Evolutionary conservation across 225 moss, liverwort and hornwort species (phyloP), one percentile per base, ranked within the genome.

Genomic region (Polytrichum commune): DNA sequence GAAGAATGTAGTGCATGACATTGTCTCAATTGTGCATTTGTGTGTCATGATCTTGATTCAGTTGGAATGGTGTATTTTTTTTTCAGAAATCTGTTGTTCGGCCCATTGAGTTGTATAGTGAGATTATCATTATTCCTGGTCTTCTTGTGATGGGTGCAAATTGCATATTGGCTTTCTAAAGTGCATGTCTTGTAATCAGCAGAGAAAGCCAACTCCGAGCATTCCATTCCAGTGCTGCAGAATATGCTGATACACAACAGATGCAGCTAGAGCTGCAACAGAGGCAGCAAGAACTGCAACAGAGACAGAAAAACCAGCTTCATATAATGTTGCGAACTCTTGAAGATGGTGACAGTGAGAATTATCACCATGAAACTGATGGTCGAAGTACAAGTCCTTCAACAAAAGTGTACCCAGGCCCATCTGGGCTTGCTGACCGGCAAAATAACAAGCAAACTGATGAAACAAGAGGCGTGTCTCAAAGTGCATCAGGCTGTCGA

Each of bases 141-240:
- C 16, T 46, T 46, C 10, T 46, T 46, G 35, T 46, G 16, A 13
- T 0, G 4, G 10, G 46, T 13, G 16, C 3, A 46, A 46, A 46
- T 46, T 46, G 13, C 46, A 46, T 16, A 16, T 69, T 72, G 63
- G 26, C 35, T 69, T 74, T 19, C 64, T 82, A 77, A 79, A 55
- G 68, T 24, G 69, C 63, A 53, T 76, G 63, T 20, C 83, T 71
- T 78, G 71, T 69, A 73, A 73, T 85, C 81, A 93, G 92, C 92
- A 95, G 98, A 86, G 98, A 98, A 87, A 90, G 95, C 77, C 98
- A 98, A 86, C 79, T 98, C 66, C 90, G 98, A 84, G 91, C 98
- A 54, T 98, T 98, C 76, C 95, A 98, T 77, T 93, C 95, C 60
- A 98, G 95, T 67, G 93, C 98, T 70, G 93, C 92, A 63, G 84